phyloP scores from a whole-genome alignment of 1,284 basidiomycete genomes.

The Apiotrichum gracile region DNA sequence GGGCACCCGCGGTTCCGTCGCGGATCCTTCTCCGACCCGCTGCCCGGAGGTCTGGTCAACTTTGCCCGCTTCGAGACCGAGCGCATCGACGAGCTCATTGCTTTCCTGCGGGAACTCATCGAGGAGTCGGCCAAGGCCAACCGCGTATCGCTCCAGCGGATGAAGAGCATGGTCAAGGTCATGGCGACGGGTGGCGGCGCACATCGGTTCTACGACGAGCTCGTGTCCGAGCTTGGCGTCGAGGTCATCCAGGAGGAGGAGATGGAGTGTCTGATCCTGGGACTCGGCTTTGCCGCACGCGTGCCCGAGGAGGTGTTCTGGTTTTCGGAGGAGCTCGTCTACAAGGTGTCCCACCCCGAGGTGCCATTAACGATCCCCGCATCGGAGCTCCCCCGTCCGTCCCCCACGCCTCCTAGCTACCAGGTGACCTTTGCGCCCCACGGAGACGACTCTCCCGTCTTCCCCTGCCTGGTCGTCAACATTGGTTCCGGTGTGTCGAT shows the following conservation, averaged over 20 bases:
- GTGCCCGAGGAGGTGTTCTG: slow-evolving; percentile 98
- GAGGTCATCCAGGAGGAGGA: slow-evolving; percentile 90
- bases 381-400: slow-evolving; percentile 70
- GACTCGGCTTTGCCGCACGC: slow-evolving; percentile 88
- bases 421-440: slow-evolving; percentile 71
- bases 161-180: slow-evolving; percentile 90
- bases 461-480: slow-evolving; percentile 95
- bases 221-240: slow-evolving; percentile 69
- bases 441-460: slow-evolving; percentile 61
- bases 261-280: slow-evolving; percentile 97
- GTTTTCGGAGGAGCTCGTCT: slow-evolving; percentile 96
- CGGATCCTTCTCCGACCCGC: slow-evolving; percentile 62
- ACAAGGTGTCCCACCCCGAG: slow-evolving; percentile 65
- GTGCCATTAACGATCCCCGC: slow-evolving; percentile 22
- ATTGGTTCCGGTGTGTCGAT: slow-evolving; percentile 97
- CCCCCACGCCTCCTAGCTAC: slow-evolving; percentile 84
- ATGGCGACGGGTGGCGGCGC: slow-evolving; percentile 98
- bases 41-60: slow-evolving; percentile 94
- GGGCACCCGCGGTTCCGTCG: slow-evolving; percentile 63
- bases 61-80: slow-evolving; percentile 97
- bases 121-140: slow-evolving; percentile 81
- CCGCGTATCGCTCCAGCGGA: slow-evolving; percentile 78
- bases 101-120: slow-evolving; percentile 84
- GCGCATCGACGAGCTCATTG: slow-evolving; percentile 76
- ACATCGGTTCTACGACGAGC: slow-evolving; percentile 83